Percentiles rank a stretch among this genome's conserved stretches.
These are phyloP conservation scores for Candida fluviatilis DNA, from an alignment of 805 yeast genomes.

Conservation along the genomic window DNA sequence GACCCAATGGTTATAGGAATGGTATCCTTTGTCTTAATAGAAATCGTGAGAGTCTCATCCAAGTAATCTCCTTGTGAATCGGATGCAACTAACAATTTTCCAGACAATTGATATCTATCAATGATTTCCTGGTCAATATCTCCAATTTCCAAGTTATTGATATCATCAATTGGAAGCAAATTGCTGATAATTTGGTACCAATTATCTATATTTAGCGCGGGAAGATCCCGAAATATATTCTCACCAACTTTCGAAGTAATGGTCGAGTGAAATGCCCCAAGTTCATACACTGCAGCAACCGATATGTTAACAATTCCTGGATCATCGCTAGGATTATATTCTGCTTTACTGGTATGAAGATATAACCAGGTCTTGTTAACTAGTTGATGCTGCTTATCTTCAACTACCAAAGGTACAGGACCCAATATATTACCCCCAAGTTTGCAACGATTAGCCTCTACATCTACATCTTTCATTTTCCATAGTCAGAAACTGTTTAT, in stretches of 20 bases:
- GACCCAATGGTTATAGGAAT: constrained; percentile 25
- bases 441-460: background rate
- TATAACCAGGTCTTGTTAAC: constrained; percentile 15
- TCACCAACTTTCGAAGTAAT: constrained; percentile 9
- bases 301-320: constrained; percentile 10
- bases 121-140: constrained; percentile 4
- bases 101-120: constrained; percentile 11
- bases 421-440: constrained; percentile 2
- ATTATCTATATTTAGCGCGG: constrained; percentile 2
- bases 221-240: constrained; percentile 5
- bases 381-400: constrained; percentile 10
- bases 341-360: constrained; percentile 12
- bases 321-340: constrained; percentile 5
- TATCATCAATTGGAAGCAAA: constrained; percentile 17
- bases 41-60: constrained; percentile 18
- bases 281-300: constrained; percentile 15
- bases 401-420: constrained; percentile 15
- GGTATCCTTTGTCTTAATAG: constrained; percentile 18
- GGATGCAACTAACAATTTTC: constrained; percentile 21
- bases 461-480: constrained; percentile 2
- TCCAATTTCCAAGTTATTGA: constrained; percentile 8
- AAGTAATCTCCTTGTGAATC: constrained; percentile 20
- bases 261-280: constrained; percentile 17
- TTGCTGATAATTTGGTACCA: constrained; percentile 6
- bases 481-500: no score